Percentiles rank a stretch among this genome's conserved stretches.
These are phyloP conservation scores for Saturnispora sekii DNA, from an alignment of 805 yeast species.

Conservation along the genomic window DNA sequence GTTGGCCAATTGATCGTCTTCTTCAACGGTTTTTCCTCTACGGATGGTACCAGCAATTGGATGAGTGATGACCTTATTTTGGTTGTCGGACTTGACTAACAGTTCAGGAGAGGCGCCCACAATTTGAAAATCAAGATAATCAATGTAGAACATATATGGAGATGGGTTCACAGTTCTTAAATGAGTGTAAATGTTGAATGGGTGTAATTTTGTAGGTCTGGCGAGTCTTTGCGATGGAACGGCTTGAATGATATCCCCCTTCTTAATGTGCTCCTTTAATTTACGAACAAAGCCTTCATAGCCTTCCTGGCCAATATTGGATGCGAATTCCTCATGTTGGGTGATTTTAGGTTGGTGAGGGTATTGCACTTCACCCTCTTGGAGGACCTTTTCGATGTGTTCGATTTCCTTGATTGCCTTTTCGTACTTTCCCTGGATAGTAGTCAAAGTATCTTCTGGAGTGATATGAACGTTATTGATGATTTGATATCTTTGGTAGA, in stretches of 20 bases:
- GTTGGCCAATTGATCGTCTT: conserved; percentile 77
- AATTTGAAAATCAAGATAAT: conserved; percentile 82
- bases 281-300: conserved; percentile 72
- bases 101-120: conserved; percentile 98
- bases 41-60: conserved; percentile 97
- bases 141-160: conserved; percentile 92
- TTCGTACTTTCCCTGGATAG: conserved; percentile 37
- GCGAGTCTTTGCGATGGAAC: conserved; percentile 97
- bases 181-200: conserved; percentile 92
- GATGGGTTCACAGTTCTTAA: conserved; percentile 94
- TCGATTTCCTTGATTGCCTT: conserved; percentile 50
- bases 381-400: conserved; percentile 40
- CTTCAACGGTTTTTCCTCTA: conserved; percentile 85
- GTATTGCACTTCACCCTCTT: conserved; percentile 34
- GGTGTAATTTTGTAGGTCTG: conserved; percentile 90
- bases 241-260: conserved; percentile 94
- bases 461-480: conserved; percentile 64
- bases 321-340: conserved; percentile 58
- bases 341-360: conserved; percentile 73
- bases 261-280: conserved; percentile 70
- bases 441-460: conserved; percentile 21
- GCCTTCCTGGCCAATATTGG: conserved; percentile 91
- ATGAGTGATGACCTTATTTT: conserved; percentile 77
- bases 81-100: conserved; percentile 67
- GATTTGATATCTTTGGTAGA: conserved; percentile 84